Conservation (phyloP, 768 basidiomycete genomes). For the Termitomyces titanicus region DNA sequence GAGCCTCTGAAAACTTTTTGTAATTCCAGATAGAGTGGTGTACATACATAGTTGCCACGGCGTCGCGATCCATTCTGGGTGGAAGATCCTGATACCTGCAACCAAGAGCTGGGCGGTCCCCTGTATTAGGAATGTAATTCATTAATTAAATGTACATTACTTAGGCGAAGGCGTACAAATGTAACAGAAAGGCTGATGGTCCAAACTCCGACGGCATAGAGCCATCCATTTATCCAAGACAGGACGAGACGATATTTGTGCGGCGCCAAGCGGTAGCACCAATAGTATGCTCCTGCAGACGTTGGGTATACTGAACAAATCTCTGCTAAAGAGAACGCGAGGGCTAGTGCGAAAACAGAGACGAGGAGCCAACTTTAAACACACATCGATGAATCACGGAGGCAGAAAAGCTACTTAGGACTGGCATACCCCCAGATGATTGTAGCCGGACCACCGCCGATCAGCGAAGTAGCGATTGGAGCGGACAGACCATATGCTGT, state of each 20-base stretch:
- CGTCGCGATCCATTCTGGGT: conserved; percentile 54
- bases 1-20: background rate
- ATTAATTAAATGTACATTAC: too few species aligned
- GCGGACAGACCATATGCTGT: conserved; percentile 52
- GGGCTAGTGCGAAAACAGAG: conserved; percentile 40
- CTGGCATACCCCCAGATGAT: conserved; percentile 51
- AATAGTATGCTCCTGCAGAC: conserved; percentile 62
- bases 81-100: conserved; percentile 54
- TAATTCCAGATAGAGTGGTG: background rate
- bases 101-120: conserved; percentile 60
- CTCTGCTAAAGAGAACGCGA: conserved; percentile 54
- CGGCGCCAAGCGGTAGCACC: conserved; percentile 59
- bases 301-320: conserved; percentile 61
- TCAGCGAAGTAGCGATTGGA: conserved; percentile 53
- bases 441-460: conserved; percentile 51
- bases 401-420: background rate
- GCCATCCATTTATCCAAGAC: conserved; percentile 69
- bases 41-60: conserved; percentile 57
- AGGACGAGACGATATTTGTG: conserved; percentile 46
- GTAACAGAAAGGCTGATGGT: conserved; percentile 61
- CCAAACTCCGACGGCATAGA: conserved; percentile 68
- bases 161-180: conserved; percentile 36
- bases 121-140: too few species aligned
- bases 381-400: background rate
- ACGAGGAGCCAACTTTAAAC: conserved; percentile 47